Evolutionary conservation across 1,284 basidiomycete genomes (phyloP).

Genomic region (Cronartium quercuum): DNA sequence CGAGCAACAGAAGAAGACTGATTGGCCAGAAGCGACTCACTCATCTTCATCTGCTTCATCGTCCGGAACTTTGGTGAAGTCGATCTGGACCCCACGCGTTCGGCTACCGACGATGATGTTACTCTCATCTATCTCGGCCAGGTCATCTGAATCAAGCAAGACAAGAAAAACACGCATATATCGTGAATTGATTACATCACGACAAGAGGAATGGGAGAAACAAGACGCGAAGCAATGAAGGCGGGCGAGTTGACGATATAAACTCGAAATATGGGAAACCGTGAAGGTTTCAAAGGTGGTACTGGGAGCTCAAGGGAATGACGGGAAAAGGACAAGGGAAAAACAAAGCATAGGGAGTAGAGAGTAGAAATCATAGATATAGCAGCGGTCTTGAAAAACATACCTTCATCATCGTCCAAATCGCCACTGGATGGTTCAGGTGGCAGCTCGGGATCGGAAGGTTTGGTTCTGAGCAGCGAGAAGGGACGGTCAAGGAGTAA

Average conservation of each 20-base stretch:
- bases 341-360: neutral
- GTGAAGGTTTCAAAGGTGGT: neutral
- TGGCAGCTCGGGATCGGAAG: neutral
- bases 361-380: neutral
- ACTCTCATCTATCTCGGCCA: conserved; percentile 34
- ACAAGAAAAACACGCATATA: neutral
- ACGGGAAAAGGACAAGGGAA: neutral
- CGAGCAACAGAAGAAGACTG: neutral
- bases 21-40: neutral
- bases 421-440: neutral
- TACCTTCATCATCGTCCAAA: neutral
- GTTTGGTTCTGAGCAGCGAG: neutral
- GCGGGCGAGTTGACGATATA: neutral
- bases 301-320: neutral
- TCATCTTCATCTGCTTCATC: conserved; percentile 23
- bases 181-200: no score
- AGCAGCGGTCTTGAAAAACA: no score
- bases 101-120: conserved; percentile 27
- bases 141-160: conserved; percentile 10
- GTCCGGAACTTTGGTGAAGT: conserved; percentile 23
- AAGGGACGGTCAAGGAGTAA: neutral
- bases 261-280: neutral
- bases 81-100: conserved; percentile 38
- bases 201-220: no score
- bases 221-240: no score